Percentiles rank a stretch among this genome's conserved stretches.
These are phyloP conservation scores for Magnusiomyces tetraspermus DNA, from an alignment of 1,139 yeast genomes.

Conservation along the genomic window DNA sequence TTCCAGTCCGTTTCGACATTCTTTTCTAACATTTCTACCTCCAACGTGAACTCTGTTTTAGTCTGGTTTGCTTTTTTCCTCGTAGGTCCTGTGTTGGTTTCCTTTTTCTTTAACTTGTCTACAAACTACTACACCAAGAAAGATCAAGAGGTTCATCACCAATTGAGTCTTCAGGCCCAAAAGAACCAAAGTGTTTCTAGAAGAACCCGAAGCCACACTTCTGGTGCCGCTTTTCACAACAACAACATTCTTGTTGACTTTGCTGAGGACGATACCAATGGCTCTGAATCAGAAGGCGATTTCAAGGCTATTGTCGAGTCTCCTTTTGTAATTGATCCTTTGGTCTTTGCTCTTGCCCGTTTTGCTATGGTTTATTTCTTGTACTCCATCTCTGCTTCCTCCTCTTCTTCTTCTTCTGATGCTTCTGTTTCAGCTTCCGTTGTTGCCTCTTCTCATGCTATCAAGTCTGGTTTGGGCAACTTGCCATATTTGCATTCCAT, in stretches of 20 bases:
- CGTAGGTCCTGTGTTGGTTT: constrained; percentile 36
- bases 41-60: neutral
- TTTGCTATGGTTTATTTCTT: constrained; percentile 39
- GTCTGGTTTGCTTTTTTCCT: constrained; percentile 29
- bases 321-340: constrained; percentile 40
- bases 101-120: constrained; percentile 29
- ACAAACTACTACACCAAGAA: neutral
- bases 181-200: constrained; percentile 1
- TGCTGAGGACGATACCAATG: neutral
- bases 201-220: neutral
- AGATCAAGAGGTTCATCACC: neutral
- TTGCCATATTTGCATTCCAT: constrained; percentile 29
- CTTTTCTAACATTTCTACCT: neutral
- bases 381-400: constrained; percentile 20
- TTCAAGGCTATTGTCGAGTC: neutral
- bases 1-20: neutral
- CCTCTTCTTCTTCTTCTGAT: neutral
- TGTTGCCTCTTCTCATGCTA: constrained; percentile 14
- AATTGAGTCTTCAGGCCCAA: constrained; percentile 5
- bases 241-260: constrained; percentile 27
- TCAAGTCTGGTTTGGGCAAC: constrained; percentile 27
- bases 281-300: neutral
- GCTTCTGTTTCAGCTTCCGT: too few species aligned
- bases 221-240: constrained; percentile 4
- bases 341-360: constrained; percentile 46